Evolutionary conservation across 148 eudicot species (phyloP).

Genomic region (Amaranthus cruentus): DNA sequence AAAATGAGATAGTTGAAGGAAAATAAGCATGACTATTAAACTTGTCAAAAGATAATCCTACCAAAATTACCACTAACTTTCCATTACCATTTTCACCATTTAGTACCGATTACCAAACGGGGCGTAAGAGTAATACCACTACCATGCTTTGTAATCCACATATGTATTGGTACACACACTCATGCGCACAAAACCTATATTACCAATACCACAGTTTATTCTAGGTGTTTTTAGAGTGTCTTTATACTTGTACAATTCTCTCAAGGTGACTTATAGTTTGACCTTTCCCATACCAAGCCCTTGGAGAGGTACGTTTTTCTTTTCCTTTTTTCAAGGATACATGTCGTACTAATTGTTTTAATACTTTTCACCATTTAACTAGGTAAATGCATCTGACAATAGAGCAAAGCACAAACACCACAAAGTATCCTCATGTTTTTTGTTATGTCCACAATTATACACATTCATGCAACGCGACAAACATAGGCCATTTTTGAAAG

Average conservation of each 20-base stretch:
- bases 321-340: not conserved
- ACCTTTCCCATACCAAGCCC: not conserved
- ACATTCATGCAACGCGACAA: not conserved
- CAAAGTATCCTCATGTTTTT: not conserved
- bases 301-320: not conserved
- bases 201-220: not conserved
- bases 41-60: no score
- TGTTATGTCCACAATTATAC: not conserved
- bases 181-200: not conserved
- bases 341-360: not conserved
- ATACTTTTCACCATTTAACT: not conserved
- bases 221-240: not conserved
- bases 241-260: not conserved
- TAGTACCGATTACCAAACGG: no score
- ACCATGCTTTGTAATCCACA: no score
- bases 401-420: no score
- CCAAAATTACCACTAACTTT: no score
- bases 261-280: not conserved
- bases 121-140: no score
- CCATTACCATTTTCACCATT: no score
- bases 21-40: no score
- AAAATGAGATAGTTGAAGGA: no score
- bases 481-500: not conserved
- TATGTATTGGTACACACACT: no score
- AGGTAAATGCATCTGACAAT: not conserved